Percentiles rank a stretch among this genome's conserved stretches.
Evolutionary conservation across 805 yeast genomes (phyloP).

Genomic region (Myxozyma neotropica): DNA sequence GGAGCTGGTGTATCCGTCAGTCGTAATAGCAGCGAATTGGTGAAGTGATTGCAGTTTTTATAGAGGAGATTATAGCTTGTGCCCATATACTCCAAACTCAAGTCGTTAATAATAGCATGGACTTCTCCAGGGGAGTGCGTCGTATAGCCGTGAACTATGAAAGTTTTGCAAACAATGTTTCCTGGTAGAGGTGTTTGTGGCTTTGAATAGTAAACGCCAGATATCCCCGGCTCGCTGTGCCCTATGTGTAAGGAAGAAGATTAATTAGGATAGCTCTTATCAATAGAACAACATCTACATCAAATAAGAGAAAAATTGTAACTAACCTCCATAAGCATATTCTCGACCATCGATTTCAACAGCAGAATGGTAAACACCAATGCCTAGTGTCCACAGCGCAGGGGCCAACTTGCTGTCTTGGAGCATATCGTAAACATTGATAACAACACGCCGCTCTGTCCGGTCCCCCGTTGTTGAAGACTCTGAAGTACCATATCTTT

Average conservation of each 20-base stretch:
- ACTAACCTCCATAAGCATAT: slow-evolving; percentile 32
- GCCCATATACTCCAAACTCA: slow-evolving; percentile 30
- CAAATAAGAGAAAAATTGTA: too few species aligned
- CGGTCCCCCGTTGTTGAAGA: neutral
- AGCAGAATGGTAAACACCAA: slow-evolving; percentile 35
- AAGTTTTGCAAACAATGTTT: slow-evolving; percentile 22
- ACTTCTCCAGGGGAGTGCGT: slow-evolving; percentile 30
- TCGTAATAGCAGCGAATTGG: slow-evolving; percentile 22
- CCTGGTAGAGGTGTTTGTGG: slow-evolving; percentile 30
- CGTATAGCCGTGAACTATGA: slow-evolving; percentile 27
- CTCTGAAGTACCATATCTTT: neutral
- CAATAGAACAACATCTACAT: too few species aligned
- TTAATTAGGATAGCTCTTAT: neutral
- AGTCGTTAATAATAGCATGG: slow-evolving; percentile 27
- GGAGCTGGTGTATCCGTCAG: slow-evolving; percentile 26
- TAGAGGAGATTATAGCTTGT: slow-evolving; percentile 31
- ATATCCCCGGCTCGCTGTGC: slow-evolving; percentile 30
- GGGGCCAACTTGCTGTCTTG: slow-evolving; percentile 31
- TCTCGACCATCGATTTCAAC: slow-evolving; percentile 34
- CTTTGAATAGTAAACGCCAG: slow-evolving; percentile 33
- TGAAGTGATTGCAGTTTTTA: slow-evolving; percentile 33
- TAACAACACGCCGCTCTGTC: slow-evolving; percentile 12
- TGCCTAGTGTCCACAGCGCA: slow-evolving; percentile 30
- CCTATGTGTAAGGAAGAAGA: neutral
- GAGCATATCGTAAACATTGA: slow-evolving; percentile 33